Evolutionary conservation across 805 yeast genomes (phyloP).

Genomic region (Starmerella gropengiesseri): DNA sequence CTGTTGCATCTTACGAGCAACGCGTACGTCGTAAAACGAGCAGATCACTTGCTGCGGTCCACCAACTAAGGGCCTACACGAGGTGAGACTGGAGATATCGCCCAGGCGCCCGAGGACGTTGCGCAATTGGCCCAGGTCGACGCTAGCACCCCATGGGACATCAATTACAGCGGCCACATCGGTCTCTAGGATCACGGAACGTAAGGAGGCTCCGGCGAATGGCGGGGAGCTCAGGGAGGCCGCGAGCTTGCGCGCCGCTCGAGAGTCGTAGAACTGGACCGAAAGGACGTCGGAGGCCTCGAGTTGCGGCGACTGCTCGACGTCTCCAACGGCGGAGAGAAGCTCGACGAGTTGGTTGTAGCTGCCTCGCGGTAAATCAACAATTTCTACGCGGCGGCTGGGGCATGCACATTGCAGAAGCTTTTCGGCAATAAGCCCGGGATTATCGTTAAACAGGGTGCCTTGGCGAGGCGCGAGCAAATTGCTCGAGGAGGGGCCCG

Average conservation of each 20-base stretch:
- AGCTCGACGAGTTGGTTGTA: background rate
- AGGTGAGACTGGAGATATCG: background rate
- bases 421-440: background rate
- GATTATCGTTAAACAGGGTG: too few species aligned
- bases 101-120: constrained; percentile 1
- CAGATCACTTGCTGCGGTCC: constrained; percentile 1
- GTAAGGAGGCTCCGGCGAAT: background rate
- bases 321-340: constrained; percentile 2
- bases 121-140: background rate
- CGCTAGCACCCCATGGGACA: constrained; percentile 7
- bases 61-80: background rate
- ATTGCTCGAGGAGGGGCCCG: too few species aligned
- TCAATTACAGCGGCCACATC: constrained; percentile 2
- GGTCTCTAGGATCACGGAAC: background rate
- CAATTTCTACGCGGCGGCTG: constrained; percentile 1
- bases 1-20: background rate
- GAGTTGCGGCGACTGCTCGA: background rate
- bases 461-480: too few species aligned
- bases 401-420: constrained; percentile 1
- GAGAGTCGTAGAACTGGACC: constrained; percentile 1
- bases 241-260: background rate
- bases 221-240: background rate
- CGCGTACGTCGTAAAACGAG: constrained; percentile 3
- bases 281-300: background rate
- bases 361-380: background rate